A percentile compares a stretch with the other conserved stretches of the same genome.
These are phyloP conservation scores for Maudiozyma serrabonitensis DNA, from an alignment of 805 yeast genomes.

Conservation along the genomic window DNA sequence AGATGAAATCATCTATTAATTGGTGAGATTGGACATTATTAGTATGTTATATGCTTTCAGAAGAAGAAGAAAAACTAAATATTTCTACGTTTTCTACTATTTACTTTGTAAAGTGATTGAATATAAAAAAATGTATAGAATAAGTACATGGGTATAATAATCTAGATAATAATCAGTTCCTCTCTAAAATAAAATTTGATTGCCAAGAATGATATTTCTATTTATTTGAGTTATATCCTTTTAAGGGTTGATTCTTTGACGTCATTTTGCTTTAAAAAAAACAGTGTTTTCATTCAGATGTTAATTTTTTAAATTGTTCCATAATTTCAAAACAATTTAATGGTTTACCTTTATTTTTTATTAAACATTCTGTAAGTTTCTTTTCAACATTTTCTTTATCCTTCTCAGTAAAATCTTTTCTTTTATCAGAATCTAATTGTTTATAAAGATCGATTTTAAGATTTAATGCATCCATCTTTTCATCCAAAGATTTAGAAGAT, in stretches of 20 bases:
- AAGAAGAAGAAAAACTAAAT: not conserved
- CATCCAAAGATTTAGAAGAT: conserved; percentile 30
- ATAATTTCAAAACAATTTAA: conserved; percentile 80
- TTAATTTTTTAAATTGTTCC: conserved; percentile 53
- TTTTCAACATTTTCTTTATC: conserved; percentile 34
- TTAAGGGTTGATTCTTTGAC: too few species aligned
- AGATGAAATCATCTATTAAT: not conserved
- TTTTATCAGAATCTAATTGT: conserved; percentile 23
- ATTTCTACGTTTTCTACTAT: not conserved
- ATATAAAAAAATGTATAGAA: not conserved
- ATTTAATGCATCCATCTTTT: conserved; percentile 34
- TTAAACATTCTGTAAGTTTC: conserved; percentile 49
- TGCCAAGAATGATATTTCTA: not conserved
- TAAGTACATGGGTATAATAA: not conserved
- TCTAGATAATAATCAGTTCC: not conserved
- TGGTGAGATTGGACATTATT: not conserved
- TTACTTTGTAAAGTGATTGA: not conserved
- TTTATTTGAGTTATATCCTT: not conserved
- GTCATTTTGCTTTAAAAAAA: too few species aligned
- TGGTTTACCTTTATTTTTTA: conserved; percentile 49
- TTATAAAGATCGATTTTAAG: conserved; percentile 31
- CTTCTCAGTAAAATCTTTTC: conserved; percentile 11
- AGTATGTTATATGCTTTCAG: not conserved
- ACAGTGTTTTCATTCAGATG: conserved; percentile 10
- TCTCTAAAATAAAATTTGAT: too few species aligned